A percentile compares a stretch with the other conserved stretches of the same genome.
Evolutionary conservation across 2,329 filamentous ascomycete species (phyloP).

Genomic region (Phoma sp.): DNA sequence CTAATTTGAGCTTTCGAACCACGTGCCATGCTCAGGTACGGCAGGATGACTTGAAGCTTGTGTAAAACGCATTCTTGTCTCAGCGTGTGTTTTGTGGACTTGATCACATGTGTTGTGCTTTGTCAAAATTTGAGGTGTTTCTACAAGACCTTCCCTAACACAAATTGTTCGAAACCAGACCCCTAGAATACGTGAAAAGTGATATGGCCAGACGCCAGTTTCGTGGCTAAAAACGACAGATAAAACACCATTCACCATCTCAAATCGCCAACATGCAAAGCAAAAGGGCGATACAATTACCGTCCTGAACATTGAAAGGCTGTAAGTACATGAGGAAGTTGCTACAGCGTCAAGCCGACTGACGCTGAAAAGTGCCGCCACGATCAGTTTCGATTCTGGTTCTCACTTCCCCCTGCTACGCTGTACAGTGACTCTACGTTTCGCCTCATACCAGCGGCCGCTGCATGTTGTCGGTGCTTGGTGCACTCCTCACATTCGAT

Average conservation of each 20-base stretch:
- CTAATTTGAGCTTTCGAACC: background rate
- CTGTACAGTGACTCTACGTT: background rate
- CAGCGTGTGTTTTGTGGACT: too few relatives aligned
- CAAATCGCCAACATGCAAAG: background rate
- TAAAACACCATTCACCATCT: background rate
- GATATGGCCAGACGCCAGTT: background rate
- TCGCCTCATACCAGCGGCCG: background rate
- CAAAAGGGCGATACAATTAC: background rate
- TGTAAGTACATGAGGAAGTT: background rate
- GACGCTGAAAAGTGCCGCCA: too few relatives aligned
- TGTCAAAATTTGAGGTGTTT: background rate
- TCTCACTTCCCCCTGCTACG: background rate
- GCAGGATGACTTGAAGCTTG: background rate
- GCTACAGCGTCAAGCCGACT: background rate
- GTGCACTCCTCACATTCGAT: slow-evolving; percentile 26
- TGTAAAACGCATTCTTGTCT: background rate
- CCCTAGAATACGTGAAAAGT: background rate
- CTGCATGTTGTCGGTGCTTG: slow-evolving; percentile 5
- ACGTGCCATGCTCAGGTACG: background rate
- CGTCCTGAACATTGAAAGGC: background rate
- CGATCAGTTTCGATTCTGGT: background rate
- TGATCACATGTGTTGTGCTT: too few relatives aligned
- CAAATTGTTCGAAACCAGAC: background rate
- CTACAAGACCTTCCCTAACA: background rate
- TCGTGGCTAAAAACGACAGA: too few relatives aligned